These are phyloP conservation scores for Colletotrichum siamense DNA, from an alignment of 2,329 filamentous ascomycete species.

Conservation along the genomic window DNA sequence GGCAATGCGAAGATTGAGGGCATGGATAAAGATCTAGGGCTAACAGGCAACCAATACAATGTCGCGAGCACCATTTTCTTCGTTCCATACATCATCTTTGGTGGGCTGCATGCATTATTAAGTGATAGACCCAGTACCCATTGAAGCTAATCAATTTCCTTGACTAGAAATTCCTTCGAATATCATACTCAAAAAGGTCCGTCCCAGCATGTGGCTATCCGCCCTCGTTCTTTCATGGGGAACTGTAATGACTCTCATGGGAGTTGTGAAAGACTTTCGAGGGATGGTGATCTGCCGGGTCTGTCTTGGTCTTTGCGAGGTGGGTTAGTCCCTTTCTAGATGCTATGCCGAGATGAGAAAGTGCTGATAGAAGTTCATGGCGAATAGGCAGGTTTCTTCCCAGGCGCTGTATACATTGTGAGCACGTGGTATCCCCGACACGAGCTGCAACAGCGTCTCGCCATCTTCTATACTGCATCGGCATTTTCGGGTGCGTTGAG, in stretches of 20 bases:
- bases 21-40: neutral
- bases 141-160: slow-evolving; percentile 47
- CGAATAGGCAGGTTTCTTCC: slow-evolving; percentile 29
- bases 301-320: neutral
- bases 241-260: slow-evolving; percentile 26
- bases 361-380: neutral
- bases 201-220: slow-evolving; percentile 43
- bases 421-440: slow-evolving; percentile 35
- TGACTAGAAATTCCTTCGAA: slow-evolving; percentile 57
- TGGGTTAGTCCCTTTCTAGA: neutral
- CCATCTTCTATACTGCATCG: slow-evolving; percentile 43
- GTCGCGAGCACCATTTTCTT: slow-evolving; percentile 11
- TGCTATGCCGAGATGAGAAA: neutral
- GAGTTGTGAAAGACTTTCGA: slow-evolving; percentile 25
- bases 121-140: neutral
- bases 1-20: slow-evolving; percentile 10
- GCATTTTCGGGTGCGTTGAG: slow-evolving; percentile 51
- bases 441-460: slow-evolving; percentile 31
- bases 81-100: slow-evolving; percentile 63
- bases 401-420: slow-evolving; percentile 33
- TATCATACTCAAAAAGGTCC: slow-evolving; percentile 65
- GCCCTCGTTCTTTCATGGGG: slow-evolving; percentile 37
- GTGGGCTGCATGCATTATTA: slow-evolving; percentile 31
- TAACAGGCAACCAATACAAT: slow-evolving; percentile 8
- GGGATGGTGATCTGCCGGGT: slow-evolving; percentile 22